Percentiles rank a stretch among this genome's conserved stretches.
phyloP scores from a whole-genome alignment of 2,329 filamentous ascomycete genomes.

The Fusarium sulawesiense region DNA sequence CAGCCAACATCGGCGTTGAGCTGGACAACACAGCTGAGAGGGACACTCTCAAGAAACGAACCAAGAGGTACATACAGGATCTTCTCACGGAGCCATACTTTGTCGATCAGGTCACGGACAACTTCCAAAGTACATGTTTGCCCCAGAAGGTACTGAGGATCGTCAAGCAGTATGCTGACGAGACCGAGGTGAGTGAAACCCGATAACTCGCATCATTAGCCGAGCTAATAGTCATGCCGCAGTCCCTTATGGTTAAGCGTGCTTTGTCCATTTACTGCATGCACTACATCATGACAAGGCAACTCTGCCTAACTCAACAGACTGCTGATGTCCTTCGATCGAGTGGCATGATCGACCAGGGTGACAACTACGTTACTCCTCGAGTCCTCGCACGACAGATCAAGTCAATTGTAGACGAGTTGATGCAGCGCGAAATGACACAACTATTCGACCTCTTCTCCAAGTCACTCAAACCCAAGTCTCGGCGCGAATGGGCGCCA shows the following conservation, averaged over 20 bases:
- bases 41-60: slow-evolving; percentile 59
- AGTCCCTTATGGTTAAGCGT: slow-evolving; percentile 63
- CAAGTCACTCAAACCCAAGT: slow-evolving; percentile 65
- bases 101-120: slow-evolving; percentile 63
- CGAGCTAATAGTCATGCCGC: slow-evolving; percentile 19
- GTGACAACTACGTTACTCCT: slow-evolving; percentile 60
- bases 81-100: slow-evolving; percentile 61
- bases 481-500: slow-evolving; percentile 65
- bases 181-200: slow-evolving; percentile 55
- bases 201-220: slow-evolving; percentile 16
- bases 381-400: slow-evolving; percentile 67
- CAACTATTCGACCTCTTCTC: slow-evolving; percentile 64
- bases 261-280: slow-evolving; percentile 67
- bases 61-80: slow-evolving; percentile 62
- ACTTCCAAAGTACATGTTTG: slow-evolving; percentile 57
- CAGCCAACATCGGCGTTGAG: slow-evolving; percentile 65
- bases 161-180: slow-evolving; percentile 60
- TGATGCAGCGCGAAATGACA: slow-evolving; percentile 63
- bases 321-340: slow-evolving; percentile 56
- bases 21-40: slow-evolving; percentile 54
- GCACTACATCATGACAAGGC: slow-evolving; percentile 67
- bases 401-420: slow-evolving; percentile 67
- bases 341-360: slow-evolving; percentile 58
- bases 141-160: slow-evolving; percentile 61
- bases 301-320: slow-evolving; percentile 62